Base-by-base conservation (phyloP, 2,329 filamentous ascomycete species). In the Calonectria montana region DNA sequence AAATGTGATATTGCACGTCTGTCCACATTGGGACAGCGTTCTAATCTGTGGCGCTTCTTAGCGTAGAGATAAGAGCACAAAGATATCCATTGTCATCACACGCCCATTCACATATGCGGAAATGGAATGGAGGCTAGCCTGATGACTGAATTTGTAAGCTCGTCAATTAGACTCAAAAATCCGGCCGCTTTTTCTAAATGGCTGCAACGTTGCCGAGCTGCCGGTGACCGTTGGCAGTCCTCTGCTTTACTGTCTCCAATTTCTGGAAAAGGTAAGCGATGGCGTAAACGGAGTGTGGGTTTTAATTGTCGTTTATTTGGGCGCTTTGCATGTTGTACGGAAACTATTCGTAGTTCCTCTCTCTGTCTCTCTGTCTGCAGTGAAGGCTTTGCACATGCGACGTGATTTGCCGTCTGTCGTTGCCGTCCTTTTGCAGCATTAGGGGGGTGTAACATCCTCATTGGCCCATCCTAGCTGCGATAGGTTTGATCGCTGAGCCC, bases 61-160 rank as follows among this genome's bases (percentile, higher is more conserved):
- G 74, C 67, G 73, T 45, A 69, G 25, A 75, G 76, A 78, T 78
- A 78, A 78, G 76, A 47, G 41, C 31, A 9, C 13, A 23, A 15
- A 48, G 50, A 43, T 39, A 65, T 16, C 27, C 29, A 43, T 27
- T 29, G 57, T 10, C 13, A 62, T 45, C 23, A 25, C 45, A 43
- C 68, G 53, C 45, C 57, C 65, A 53, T 50, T 41, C 35, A 39
- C 43, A 41, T 31, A n/a, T 48, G 27, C 31, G 47, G 18, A 41
- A 29, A 37, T 63, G 45, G 65, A 35, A 67, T 21, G 31, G 63
- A 47, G 35, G 37, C 16, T 50, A 29, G 41, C 12, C 47, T 43
- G 53, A 62, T 15, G 37, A 29, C 45, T 18, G 23, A 55, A 66
- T 67, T 67, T 55, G 68, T 70, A 53, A 67, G 55, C 68, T 41